Base-by-base conservation (phyloP, 1,284 basidiomycete genomes). In the Ganoderma sp. region DNA sequence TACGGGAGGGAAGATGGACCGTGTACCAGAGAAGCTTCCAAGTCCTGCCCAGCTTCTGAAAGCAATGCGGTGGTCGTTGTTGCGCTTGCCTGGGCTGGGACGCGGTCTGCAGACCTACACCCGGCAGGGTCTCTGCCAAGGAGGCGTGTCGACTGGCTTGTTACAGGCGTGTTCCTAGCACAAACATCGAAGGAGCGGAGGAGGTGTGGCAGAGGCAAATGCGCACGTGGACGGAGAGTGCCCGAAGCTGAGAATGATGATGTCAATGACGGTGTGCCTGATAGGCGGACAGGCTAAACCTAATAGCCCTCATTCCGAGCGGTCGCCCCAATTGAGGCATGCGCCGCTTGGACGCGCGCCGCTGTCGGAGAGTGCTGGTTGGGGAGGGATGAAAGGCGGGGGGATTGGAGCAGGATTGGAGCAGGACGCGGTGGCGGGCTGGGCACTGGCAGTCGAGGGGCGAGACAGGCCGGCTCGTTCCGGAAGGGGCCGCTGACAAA, bases 221-320 rank as follows among this genome's bases (percentile, higher is more conserved):
- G 25, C 39, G 41, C 39, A 60, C 58, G 58, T 43, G 58, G 39
- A n/a, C 34, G 37, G 57, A 37, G 41, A 25, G 12, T 25, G 15
- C 37, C 37, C 34, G 17, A 19, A 37, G 17, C n/a, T 25, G 58
- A 6, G 48, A 37, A 48, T 39, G 56, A 61, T 41, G 56, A 17
- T 65, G 64, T 65, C 64, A 69, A 71, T 69, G 67, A 65, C 70
- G 52, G 48, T 52, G 67, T 69, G 66, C 67, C 67, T 71, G 67
- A 69, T 69, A 66, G 50, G 66, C 68, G 66, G 69, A n/a, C 43
- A 60, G 58, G 28, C 58, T 59, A 59, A 61, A 64, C 41, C 39
- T 42, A 43, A n/a, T 43, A 41, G n/a, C 39, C 37, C 39, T n/a
- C 22, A 43, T 42, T 19, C 34, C 52, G 28, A 54, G n/a, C 58